Evolutionary conservation across 106 monocot species (phyloP), one percentile per base, ranked within the genome.

Genomic region (Allium cepa): DNA sequence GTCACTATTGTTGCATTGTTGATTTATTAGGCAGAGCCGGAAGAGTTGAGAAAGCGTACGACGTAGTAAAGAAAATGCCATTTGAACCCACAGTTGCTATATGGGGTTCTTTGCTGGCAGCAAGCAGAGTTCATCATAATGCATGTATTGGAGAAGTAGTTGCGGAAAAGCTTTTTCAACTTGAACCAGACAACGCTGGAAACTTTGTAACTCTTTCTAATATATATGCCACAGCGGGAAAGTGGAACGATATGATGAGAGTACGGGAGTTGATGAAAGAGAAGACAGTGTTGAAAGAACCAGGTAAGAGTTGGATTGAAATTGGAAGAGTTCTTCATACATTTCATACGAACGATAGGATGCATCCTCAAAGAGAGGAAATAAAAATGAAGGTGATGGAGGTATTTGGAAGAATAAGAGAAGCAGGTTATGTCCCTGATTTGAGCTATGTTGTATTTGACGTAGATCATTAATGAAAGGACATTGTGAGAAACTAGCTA

Each of bases 1-100:
- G 87, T 59, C 91, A 87, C 53, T 91, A 91, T 67, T 77, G 81
- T 12, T 87, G 86, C 49, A 73, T 87, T 46, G 74, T 87, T 17
- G 87, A 91, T 76, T 79, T 91, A 76, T 87, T 14, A 82, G 84
- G 91, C 26, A 76, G 87, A 18, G 83, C 84, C 4, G 87, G 91
- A 59, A 79, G 67, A 67, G 67, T 87, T 52, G 82, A 91, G 26
- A 69, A 77, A 49, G 91, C 84, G 16, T 56, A 84, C 4, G 72
- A 79, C 28, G 75, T 91, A 50, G 75, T 91, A 2, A 72, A 18
- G 56, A 17, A 63, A 48, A 91, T 91, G 91, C 91, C 91, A 56
- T 75, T 87, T 75, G 75, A 91, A 26, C 86, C 87, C 5, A 75
- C 79, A 3, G 56, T 78, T 28, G 79, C 74, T 4, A 72, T 91